Evolutionary conservation across 305 asterid genomes (phyloP).

Genomic region (Nicotiana rustica): DNA sequence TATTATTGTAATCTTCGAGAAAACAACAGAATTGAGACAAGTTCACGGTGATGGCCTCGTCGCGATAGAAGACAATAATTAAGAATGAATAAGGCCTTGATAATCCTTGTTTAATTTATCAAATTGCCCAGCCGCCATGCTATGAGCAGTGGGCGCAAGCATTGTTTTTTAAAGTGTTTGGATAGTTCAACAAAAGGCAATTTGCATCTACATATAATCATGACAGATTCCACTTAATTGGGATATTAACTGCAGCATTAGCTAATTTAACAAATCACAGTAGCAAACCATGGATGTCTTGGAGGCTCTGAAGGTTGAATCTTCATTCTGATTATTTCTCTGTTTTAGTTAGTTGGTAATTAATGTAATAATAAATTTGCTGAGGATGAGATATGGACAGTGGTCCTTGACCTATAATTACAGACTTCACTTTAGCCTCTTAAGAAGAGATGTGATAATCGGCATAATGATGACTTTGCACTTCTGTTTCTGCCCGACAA

Average conservation of each 20-base stretch:
- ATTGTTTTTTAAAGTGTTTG: neutral
- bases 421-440: too few species aligned
- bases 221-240: neutral
- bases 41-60: neutral
- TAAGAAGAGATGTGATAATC: too few species aligned
- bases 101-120: neutral
- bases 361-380: too few species aligned
- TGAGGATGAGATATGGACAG: too few species aligned
- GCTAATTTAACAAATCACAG: constrained; percentile 6
- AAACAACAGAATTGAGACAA: neutral
- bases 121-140: neutral
- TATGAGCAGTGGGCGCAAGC: neutral
- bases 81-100: neutral
- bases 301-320: neutral
- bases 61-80: neutral
- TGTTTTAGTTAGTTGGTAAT: neutral
- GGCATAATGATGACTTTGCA: constrained; percentile 6
- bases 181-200: neutral
- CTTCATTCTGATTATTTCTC: neutral
- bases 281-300: neutral
- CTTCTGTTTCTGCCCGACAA: neutral
- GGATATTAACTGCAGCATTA: constrained; percentile 6
- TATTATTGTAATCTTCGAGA: neutral
- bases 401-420: too few species aligned
- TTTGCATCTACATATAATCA: constrained; percentile 14